Evolutionary conservation across 2,329 filamentous ascomycete genomes (phyloP).

Genomic region (Xylariales sp.): DNA sequence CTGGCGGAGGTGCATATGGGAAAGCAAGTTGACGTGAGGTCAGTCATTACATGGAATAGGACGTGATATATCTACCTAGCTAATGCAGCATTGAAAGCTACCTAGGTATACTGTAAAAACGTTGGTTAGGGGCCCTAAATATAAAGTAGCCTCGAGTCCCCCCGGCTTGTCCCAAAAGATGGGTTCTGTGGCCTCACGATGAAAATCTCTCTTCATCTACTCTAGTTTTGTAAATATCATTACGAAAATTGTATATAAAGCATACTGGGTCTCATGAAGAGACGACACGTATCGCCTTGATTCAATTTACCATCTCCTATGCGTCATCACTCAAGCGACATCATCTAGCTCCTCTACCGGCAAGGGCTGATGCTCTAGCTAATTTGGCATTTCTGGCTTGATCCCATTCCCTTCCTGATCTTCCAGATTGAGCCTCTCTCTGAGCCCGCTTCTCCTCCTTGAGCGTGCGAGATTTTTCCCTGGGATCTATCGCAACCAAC

Average conservation of each 20-base stretch:
- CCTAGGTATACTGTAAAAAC: too few species aligned
- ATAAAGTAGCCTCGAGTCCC: neutral
- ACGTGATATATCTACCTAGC: too few species aligned
- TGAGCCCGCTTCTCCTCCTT: conserved; percentile 72
- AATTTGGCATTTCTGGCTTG: conserved; percentile 68
- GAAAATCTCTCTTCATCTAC: neutral
- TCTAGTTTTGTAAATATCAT: neutral
- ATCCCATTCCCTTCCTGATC: conserved; percentile 69
- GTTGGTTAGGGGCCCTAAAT: too few species aligned
- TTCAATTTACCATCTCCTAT: neutral
- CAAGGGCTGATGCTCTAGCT: conserved; percentile 63
- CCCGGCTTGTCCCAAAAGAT: neutral
- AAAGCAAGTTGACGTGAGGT: too few species aligned
- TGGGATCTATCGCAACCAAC: conserved; percentile 90
- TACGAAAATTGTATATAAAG: neutral
- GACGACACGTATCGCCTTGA: conserved; percentile 7
- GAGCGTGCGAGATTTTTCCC: conserved; percentile 81
- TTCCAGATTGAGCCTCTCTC: conserved; percentile 64
- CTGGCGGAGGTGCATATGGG: too few species aligned
- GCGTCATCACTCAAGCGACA: neutral
- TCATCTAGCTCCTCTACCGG: conserved; percentile 68
- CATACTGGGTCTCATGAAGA: neutral
- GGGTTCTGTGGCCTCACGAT: neutral
- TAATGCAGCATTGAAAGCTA: too few species aligned
- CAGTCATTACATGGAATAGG: too few species aligned